A percentile compares a stretch with the other conserved stretches of the same genome.
Evolutionary conservation across 257 asterid species (phyloP).

Genomic region (Pogostemon cablin): DNA sequence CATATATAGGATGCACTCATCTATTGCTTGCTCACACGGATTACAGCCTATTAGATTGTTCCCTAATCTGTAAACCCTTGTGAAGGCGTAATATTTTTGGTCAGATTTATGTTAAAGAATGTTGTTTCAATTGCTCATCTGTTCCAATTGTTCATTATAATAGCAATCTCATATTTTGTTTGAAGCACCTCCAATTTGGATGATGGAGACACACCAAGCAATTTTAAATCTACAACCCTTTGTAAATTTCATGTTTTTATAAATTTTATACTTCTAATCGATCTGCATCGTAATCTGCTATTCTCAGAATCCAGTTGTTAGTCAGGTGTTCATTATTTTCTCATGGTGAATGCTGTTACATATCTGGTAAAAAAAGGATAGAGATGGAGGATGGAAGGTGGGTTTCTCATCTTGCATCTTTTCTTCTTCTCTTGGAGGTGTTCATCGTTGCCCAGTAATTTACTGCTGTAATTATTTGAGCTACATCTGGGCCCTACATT

Average conservation of each 20-base stretch:
- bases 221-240: no score
- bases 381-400: constrained; percentile 34
- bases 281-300: no score
- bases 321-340: constrained; percentile 42
- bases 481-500: constrained; percentile 51
- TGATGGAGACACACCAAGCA: no score
- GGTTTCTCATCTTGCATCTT: constrained; percentile 41
- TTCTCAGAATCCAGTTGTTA: constrained; percentile 31
- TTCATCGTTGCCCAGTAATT: constrained; percentile 49
- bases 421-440: constrained; percentile 48
- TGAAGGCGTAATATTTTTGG: no score
- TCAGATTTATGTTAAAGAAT: not conserved
- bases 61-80: not conserved
- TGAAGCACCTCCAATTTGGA: no score
- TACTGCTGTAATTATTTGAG: constrained; percentile 35
- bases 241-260: not conserved
- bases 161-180: no score
- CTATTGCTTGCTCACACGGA: not conserved
- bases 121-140: not conserved
- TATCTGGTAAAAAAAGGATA: constrained; percentile 47
- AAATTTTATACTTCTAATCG: no score
- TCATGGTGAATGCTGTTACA: constrained; percentile 49
- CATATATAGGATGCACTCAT: not conserved
- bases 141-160: no score
- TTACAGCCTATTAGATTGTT: not conserved